Conservation (phyloP, 768 basidiomycete genomes). For the Tricholoma terreum region DNA sequence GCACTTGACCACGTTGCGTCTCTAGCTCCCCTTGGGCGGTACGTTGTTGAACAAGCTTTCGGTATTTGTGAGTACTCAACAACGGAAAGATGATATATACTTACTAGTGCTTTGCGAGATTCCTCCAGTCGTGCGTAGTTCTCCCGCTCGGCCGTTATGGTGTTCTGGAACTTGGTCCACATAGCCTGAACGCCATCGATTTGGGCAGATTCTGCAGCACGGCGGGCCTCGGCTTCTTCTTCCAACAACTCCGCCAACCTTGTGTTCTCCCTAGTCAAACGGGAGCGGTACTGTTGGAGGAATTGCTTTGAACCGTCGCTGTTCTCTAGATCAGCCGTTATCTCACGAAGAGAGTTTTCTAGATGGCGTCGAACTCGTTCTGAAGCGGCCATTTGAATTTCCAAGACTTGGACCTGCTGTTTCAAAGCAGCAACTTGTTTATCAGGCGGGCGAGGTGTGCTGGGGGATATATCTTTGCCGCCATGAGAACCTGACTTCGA, state of each 20-base stretch:
- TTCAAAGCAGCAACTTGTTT: constrained; percentile 50
- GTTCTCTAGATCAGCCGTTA: constrained; percentile 59
- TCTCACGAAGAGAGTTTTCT: constrained; percentile 54
- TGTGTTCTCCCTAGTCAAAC: constrained; percentile 55
- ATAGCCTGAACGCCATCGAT: constrained; percentile 61
- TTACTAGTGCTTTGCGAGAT: constrained; percentile 65
- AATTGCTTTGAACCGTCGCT: constrained; percentile 66
- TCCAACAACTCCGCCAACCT: constrained; percentile 52
- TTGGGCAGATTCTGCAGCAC: constrained; percentile 58
- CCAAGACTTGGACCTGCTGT: constrained; percentile 65
- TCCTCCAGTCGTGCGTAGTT: constrained; percentile 65
- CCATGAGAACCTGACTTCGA: constrained; percentile 31
- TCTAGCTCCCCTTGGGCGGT: constrained; percentile 64
- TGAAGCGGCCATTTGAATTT: constrained; percentile 66
- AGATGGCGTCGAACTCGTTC: constrained; percentile 65
- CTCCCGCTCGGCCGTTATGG: constrained; percentile 56
- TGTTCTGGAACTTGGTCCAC: constrained; percentile 64
- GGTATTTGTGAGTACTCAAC: constrained; percentile 1
- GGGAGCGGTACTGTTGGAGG: constrained; percentile 53
- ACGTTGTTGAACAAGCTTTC: constrained; percentile 64
- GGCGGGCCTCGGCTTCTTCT: constrained; percentile 63
- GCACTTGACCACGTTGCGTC: constrained; percentile 56
- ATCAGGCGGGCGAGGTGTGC: constrained; percentile 37
- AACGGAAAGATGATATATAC: constrained; percentile 18
- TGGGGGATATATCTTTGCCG: constrained; percentile 30